Evolutionary conservation across 176 grass and related monocot species (phyloP), one percentile per base, ranked within the genome.

Genomic region (Bromus sterilis): DNA sequence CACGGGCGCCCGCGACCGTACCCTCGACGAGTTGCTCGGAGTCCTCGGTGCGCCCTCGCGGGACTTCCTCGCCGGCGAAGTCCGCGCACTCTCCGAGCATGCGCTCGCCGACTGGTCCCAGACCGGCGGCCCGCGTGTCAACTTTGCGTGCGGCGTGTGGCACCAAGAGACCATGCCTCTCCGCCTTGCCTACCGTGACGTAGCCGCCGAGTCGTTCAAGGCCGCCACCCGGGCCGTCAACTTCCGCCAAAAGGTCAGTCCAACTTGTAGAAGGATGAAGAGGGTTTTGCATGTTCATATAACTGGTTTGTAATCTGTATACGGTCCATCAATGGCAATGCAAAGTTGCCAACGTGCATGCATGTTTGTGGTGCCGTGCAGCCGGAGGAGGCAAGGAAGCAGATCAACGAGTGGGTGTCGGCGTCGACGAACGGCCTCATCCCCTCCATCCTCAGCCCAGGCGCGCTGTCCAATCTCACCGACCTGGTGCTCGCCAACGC

Each of bases 401-500:
- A 36, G 64, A 67, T 67, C 18, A 67, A 39, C 36, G 9, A 29
- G 1, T 86, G 76, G 84, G 56, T 74, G 20, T 9, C 24, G 7
- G 9, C 34, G 2, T 55, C 14, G 1, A 86, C 76, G 0, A 36
- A 61, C 24, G 66, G 66, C 13, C 56, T 86, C 9, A 86, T 80
- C 56, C 74, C 28, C 28, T 26, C 35, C 2, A 6, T 66, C 79
- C 8, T 74, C n/a, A 24, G 30, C 39, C 26, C 1, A 0, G 35
- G 43, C 30, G 9, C 35, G 7, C 30, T 64, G 6, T 34, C 62
- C 14, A 31, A 66, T 0, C 7, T 2, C 48, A 76, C 71, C 0
- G 56, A 23, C 28, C 14, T 81, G 2, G 53, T 87, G 6, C 35
- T 87, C 37, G 71, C 53, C n/a, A 82, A 81, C 53, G 78, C 85